Base-by-base conservation (phyloP, 2,329 filamentous ascomycete species). In the Tolypocladium inflatum region DNA sequence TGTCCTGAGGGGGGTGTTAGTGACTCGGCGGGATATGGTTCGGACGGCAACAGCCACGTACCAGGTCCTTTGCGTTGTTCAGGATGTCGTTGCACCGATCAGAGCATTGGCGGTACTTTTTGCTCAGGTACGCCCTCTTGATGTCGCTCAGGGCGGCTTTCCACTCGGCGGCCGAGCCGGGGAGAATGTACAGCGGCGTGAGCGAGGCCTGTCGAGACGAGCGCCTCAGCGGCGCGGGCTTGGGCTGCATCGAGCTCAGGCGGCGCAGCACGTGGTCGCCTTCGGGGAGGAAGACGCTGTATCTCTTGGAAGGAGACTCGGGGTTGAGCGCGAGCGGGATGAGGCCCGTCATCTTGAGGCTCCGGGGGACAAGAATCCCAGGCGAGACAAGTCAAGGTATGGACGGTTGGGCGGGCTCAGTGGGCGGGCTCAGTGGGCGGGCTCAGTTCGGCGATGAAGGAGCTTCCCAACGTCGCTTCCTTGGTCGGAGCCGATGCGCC, bases 21-120 rank as follows among this genome's bases (percentile, higher is more conserved):
- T 26, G 6, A 30, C 4, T 51, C 19, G 19, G 19, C 11, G 48
- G 30, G 35, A 45, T 38, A 35, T 5, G 26, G 23, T 35, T 37
- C 21, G 53, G 2, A 53, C 7, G 23, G 41, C 21, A 15, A 55
- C 23, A 21, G 23, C 7, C 35, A 70, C 75, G 68, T 70, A 79
- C 78, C 55, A 66, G 66, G 54, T 79, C 72, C 62, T 74, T 77
- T 54, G 79, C 68, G 58, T 74, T 76, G 48, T 78, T 75, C 39
- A 85, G 66, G 42, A 84, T 76, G 64, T 83, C 79, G 54, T 71
- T 73, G 66, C 82, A 85, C 51, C 77, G 72, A 35, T 76, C 70
- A 43, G 78, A 78, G 68, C 82, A 85, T 9, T 77, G 75, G 11
- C 80, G 76, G 63, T 81, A 83, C 58, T 76, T 74, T 58, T 74